phyloP scores from a whole-genome alignment of 495 filamentous ascomycete species.

The Penicillium fimorum region DNA sequence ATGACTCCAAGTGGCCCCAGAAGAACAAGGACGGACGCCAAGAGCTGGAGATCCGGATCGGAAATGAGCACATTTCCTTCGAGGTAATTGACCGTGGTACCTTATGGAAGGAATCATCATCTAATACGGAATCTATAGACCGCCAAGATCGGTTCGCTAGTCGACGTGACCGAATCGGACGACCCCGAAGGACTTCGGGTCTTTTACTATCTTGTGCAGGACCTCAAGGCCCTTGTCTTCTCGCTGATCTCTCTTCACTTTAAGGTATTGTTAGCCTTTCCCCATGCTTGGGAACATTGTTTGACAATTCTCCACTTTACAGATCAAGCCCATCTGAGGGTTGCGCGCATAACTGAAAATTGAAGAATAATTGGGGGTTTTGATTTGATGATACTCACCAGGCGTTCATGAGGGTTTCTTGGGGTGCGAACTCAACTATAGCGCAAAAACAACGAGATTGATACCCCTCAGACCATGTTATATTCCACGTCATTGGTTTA shows the following conservation, averaged over 20 bases:
- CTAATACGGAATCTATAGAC: slow-evolving; percentile 56
- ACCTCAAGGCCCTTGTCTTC: slow-evolving; percentile 95
- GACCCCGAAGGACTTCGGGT: slow-evolving; percentile 96
- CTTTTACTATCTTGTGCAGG: slow-evolving; percentile 99
- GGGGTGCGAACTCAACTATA: slow-evolving; percentile 2
- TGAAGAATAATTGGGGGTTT: slow-evolving; percentile 8
- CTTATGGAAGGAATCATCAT: not conserved
- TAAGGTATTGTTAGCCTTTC: slow-evolving; percentile 59
- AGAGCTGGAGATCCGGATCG: slow-evolving; percentile 92
- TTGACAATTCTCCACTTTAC: slow-evolving; percentile 3
- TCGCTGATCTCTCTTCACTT: slow-evolving; percentile 95
- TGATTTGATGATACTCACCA: slow-evolving; percentile 25
- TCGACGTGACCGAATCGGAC: slow-evolving; percentile 92
- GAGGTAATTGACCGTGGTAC: slow-evolving; percentile 57
- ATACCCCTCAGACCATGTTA: slow-evolving; percentile 7
- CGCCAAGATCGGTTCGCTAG: slow-evolving; percentile 95
- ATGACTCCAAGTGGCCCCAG: slow-evolving; percentile 98
- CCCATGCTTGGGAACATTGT: not conserved
- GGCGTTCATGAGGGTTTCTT: slow-evolving; percentile 25
- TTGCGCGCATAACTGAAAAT: not conserved
- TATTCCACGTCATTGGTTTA: not conserved
- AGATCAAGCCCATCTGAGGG: slow-evolving; percentile 80
- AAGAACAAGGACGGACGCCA: slow-evolving; percentile 99
- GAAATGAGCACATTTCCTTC: slow-evolving; percentile 96
- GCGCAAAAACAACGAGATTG: slow-evolving; percentile 5